Base-by-base conservation (phyloP, 2,329 filamentous ascomycete genomes). In the Thelonectria olida region DNA sequence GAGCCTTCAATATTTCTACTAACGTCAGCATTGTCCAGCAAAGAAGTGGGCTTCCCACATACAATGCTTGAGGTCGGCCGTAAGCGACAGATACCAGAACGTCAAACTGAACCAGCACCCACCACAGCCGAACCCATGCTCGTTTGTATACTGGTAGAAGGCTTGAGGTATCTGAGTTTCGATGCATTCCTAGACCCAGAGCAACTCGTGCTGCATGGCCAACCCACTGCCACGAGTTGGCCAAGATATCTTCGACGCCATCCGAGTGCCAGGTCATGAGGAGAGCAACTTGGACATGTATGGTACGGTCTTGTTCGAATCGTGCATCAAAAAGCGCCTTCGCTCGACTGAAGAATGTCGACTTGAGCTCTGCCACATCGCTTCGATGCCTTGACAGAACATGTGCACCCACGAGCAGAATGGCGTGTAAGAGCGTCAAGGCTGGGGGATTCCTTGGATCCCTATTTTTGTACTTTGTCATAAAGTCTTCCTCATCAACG, bases 191-290 rank as follows among this genome's bases (percentile, higher is more conserved):
- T 36, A 84, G 71, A 1, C 83, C 83, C 0, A 81, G 79, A 2
- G 82, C 83, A 36, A 80, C 83, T 6, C 83, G 76, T 15, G 78
- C 78, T 6, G 83, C 83, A 2, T 82, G 75, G 3, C 83, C 83
- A 13, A 84, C 76, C 83, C 83, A 85, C 61, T 73, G 72, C 70
- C 74, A 83, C 12, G 80, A 78, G 64, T 85, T 84, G 25, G 82
- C 80, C 4, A 81, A 73, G 9, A 85, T 79, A 70, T 84, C 82
- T 61, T 86, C 84, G 38, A 81, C 80, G 6, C 81, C 79, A 50
- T 85, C 81, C 1, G 81, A 80, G 64, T 84, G 80, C 84, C 83
- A 85, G 3, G 82, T 84, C 51, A 86, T 67, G 1, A 86, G 75
- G 20, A 86, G 72, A 1, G 83, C 82, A 2, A 79, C 80, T 69